Evolutionary conservation across 2,329 filamentous ascomycete genomes (phyloP), one percentile per base, ranked within the genome.

Genomic region (Nigrospora osmanthi): DNA sequence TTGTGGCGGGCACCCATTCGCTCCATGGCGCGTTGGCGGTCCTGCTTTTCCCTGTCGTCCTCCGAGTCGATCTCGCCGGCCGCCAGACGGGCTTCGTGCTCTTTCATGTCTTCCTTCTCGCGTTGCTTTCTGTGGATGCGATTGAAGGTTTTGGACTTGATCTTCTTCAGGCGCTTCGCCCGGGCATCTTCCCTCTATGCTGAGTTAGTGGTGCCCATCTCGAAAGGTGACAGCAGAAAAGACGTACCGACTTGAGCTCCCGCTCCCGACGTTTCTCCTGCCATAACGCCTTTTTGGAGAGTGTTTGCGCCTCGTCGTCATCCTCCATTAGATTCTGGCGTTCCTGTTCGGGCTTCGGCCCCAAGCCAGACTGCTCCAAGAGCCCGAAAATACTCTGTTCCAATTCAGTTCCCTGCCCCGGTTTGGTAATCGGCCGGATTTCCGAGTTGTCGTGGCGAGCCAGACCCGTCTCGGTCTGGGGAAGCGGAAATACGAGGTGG

Each of bases 61-160:
- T 83, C 79, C 1, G 83, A 87, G 53, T 80, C 78, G 19, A 80
- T 69, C 54, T 77, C 75, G 17, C 77, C 78, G 11, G 75, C 75
- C 42, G 76, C 78, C 15, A 71, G 73, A 64, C 73, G 72, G 45
- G 58, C 74, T 58, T 76, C 73, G 15, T 66, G 67, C 14, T 69
- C 63, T 14, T 74, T 76, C 59, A 72, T 68, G 62, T 81, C 64
- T 49, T 80, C 62, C 45, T 76, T 70, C 52, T 75, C 65, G 54
- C 71, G 57, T 63, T 82, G 87, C 60, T 85, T 95, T 34, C 91
- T 82, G 65, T 97, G 91, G 13, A 97, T 85, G 38, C 90, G 84
- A 45, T 91, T 87, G 62, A 95, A 98, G 0, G 89, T 80, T 65
- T 96, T 98, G 62, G 87, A 94, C 75, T 98, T 98, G 70, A 98